Base-by-base conservation (phyloP, 805 yeast species). In the Millerozyma miso region DNA sequence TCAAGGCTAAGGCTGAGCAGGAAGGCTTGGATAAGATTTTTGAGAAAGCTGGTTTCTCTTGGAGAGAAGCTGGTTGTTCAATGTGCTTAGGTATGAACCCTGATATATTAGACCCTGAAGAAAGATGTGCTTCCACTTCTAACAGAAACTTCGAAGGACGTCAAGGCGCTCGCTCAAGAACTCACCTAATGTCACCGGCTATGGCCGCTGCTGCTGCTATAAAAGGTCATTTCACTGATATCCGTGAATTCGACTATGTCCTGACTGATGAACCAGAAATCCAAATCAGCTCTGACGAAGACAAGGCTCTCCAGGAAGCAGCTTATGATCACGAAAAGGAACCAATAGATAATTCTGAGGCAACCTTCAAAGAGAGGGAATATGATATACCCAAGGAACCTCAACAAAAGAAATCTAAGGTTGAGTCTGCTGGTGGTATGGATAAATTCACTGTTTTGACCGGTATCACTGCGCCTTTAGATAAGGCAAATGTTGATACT, bases 21-120 rank as follows among this genome's bases (percentile, higher is more conserved):
- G 99, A 93, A 72, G 99, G 99, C 41, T 76, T 93, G 44, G 93
- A 93, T 65, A 86, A 87, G 71, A 79, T 93, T 45, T 93, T 93
- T 59, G 80, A 73, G 58, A 88, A 81, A 39, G 97, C 99, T 40
- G 98, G 96, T 16, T 93, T 93, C 61, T 91, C 87, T 55, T 93
- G 99, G 99, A 85, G 99, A 74, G 99, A 93, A 73, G 98, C 99
- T 52, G 99, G 99, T 48, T 93, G 99, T 72, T 91, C 98, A 34
- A 93, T 93, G 99, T 93, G 99, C 73, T 78, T 93, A 41, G 99
- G 99, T 67, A 93, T 93, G 99, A 93, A 93, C 72, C 97, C 98
- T 35, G 99, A 93, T 73, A 91, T 93, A 56, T 78, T 93, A 60
- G 79, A 82, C 48, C 99, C 99, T 33, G 80, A 85, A 60, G 99